Conservation (phyloP, 768 basidiomycete genomes). For the Boletales sp. region DNA sequence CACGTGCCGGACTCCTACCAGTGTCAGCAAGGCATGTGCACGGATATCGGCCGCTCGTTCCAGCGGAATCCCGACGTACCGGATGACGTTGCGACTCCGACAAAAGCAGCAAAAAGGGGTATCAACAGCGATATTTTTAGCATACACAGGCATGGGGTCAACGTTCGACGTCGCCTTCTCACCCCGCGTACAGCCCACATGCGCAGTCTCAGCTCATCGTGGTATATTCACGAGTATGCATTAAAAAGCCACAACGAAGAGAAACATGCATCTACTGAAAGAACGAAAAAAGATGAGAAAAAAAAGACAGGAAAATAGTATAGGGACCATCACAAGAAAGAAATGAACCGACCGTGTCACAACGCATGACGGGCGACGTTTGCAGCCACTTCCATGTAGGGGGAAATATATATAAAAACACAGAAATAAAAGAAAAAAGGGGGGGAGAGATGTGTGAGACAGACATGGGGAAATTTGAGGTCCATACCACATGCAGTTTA, state of each 20-base stretch:
- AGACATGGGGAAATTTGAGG: constrained; percentile 14
- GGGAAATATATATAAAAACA: constrained; percentile 12
- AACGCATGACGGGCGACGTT: constrained; percentile 5
- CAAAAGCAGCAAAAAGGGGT: too few species aligned
- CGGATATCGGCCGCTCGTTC: too few species aligned
- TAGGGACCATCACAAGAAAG: constrained; percentile 2
- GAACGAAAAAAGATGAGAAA: neutral
- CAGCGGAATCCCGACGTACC: too few species aligned
- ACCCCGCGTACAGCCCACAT: too few species aligned
- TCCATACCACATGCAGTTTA: constrained; percentile 27
- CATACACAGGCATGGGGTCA: too few species aligned
- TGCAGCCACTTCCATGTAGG: constrained; percentile 17
- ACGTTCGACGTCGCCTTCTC: too few species aligned
- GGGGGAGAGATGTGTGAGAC: constrained; percentile 11
- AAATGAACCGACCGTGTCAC: constrained; percentile 33
- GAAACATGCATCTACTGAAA: constrained; percentile 1
- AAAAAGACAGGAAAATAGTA: neutral
- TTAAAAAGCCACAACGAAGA: constrained; percentile 8
- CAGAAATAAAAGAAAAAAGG: too few species aligned
- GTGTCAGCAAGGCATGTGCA: too few species aligned
- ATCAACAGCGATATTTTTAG: too few species aligned
- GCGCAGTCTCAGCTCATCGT: neutral
- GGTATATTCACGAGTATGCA: constrained; percentile 16
- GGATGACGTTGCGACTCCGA: too few species aligned
- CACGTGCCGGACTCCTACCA: too few species aligned